Evolutionary conservation across 192 early-diverging fungal genomes (phyloP), one percentile per base, ranked within the genome.

Genomic region (Coemansia sp.): DNA sequence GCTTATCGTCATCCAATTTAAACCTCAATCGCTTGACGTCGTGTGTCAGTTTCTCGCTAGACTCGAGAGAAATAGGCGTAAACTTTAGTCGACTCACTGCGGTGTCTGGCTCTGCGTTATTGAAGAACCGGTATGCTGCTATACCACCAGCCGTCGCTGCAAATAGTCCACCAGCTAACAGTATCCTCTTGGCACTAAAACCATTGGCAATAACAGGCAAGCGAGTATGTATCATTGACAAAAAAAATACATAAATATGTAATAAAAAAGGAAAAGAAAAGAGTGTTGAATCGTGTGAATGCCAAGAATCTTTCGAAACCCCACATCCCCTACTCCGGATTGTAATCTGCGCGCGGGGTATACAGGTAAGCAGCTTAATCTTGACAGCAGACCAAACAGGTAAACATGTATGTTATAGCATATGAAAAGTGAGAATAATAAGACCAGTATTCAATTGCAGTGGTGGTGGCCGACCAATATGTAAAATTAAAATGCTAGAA

Each of bases 1-100:
- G 83, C 49, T 91, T 86, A 40, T 89, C 80, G 15, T 78, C 78
- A n/a, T 88, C 90, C 43, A 95, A 81, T 9, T 72, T 87, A 65
- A 96, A 93, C 31, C 88, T 81, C 80, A 89, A 89, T 22, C 83
- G 68, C 9, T 78, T 80, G 42, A 90, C 90, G 70, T 94, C 88
- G 78, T 93, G 87, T 68, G 89, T 93, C 72, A 95, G 83, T 6
- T 83, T 82, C 59, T 85, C 38, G 57, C 64, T 66, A 34, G 73
- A 76, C 72, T 72, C 49, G 55, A 87, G 82, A 36, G 55, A 78
- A 57, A 87, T 65, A 16, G 65, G 71, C 59, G 47, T 55, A 33
- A 73, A 54, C 43, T 64, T 33, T 16, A 62, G 64, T 27, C 64
- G 64, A 8, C 41, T 34, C 8, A 66, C 27, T 16, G 47, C 7